Base-by-base conservation (phyloP, 2,329 filamentous ascomycete genomes). In the Neofusicoccum sp. region DNA sequence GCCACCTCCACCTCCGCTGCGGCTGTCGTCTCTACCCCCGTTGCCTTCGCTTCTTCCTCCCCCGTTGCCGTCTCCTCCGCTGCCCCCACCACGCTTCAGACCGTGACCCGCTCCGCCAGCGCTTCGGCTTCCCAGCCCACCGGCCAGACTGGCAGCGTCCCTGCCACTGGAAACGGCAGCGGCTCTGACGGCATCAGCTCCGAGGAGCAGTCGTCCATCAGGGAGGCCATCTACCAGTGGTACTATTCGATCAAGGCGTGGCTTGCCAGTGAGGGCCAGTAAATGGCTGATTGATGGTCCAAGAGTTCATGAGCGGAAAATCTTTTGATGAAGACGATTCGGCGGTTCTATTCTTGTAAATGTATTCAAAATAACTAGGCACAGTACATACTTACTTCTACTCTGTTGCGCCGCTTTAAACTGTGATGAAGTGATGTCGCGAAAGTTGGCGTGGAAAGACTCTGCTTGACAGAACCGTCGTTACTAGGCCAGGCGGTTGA, bases 301-400 rank as follows among this genome's bases (percentile, higher is more conserved):
- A 20, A 30, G 11, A 16, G 24, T 12, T 40, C 26, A 54, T 24
- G n/a, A 31, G 26, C 30, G 33, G 11, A 40, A 20, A 16, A 31
- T 20, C 26, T 48, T 14, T 56, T 33, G 51, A 56, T 44, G 38
- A 20, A 20, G 20, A 20, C 20, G 20, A 20, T 20, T 20, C 16
- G 51, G 51, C 33, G 51, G 38, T 33, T 43, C n/a, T 44, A 41
- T 41, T 56, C 51, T 56, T 56, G 51, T 56, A 56, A 56, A 56
- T 56, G 51, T 56, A 56, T 56, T 56, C 51, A 56, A 43, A 38
- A 56, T 36, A 43, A 43, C 38, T 40, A n/a, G 33, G 51, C 51
- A 56, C 38, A 28, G 49, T 40, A 34, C 20, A 20, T 48, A 56
- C 51, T 41, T 43, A 43, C 51, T 14, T 31, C 16, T 24, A 20